phyloP scores from a whole-genome alignment of 768 basidiomycete genomes.

The Suillus occidentalis region DNA sequence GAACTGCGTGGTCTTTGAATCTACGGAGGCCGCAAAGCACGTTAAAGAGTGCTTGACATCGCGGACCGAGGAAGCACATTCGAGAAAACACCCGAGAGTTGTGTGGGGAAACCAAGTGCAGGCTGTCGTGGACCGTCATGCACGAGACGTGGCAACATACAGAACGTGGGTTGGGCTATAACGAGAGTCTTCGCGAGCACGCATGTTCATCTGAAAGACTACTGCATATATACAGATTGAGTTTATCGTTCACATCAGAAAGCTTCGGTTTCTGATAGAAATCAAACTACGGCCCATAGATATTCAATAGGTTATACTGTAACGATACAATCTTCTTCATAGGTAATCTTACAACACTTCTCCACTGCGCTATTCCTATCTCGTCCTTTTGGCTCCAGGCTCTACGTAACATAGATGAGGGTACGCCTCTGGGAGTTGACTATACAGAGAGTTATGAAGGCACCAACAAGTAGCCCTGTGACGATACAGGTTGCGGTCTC shows the following conservation, averaged over 20 bases:
- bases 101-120: conserved; percentile 73
- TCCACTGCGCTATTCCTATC: not conserved
- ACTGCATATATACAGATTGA: not conserved
- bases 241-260: not conserved
- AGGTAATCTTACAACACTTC: not conserved
- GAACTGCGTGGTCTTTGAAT: conserved; percentile 86
- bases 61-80: too few species aligned
- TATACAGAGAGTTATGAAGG: conserved; percentile 54
- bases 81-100: conserved; percentile 42
- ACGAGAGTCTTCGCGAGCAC: not conserved
- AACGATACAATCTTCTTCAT: conserved; percentile 22
- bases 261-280: conserved; percentile 11
- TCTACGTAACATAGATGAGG: conserved; percentile 39
- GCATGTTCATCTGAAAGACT: not conserved
- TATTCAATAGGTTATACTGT: conserved; percentile 24
- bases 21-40: conserved; percentile 72
- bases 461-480: conserved; percentile 61
- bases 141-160: conserved; percentile 56
- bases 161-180: conserved; percentile 49
- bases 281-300: conserved; percentile 13
- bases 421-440: conserved; percentile 48
- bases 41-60: conserved; percentile 42
- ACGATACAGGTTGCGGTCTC: conserved; percentile 47
- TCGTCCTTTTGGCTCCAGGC: not conserved
- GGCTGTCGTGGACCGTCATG: conserved; percentile 55